Evolutionary conservation across 2,329 filamentous ascomycete genomes (phyloP), one percentile per base, ranked within the genome.

Genomic region (Aureobasidium sp.): DNA sequence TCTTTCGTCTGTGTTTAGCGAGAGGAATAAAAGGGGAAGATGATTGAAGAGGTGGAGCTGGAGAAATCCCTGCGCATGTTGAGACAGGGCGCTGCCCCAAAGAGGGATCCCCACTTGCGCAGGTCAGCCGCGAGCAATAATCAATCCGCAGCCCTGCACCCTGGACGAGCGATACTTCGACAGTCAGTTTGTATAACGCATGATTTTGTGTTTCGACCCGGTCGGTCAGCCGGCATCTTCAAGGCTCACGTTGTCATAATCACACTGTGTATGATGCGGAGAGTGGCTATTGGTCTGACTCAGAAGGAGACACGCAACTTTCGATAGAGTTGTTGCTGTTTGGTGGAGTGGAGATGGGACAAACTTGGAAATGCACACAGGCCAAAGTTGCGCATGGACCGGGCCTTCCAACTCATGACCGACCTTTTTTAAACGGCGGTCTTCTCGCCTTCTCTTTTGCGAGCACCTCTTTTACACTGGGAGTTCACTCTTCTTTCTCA

Each of bases 361-460:
- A 54, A 54, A 54, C 37, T 44, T 22, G 52, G 39, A 54, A 22
- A 27, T 24, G 49, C 45, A 39, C 29, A n/a, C 19, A 29, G 45
- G 45, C 3, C 49, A 54, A 42, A 54, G 52, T 47, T 47, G 44
- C 54, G 54, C 54, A 45, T 48, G 54, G 54, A 12, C 54, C 54
- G 9, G 37, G 11, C 5, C 39, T 19, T 24, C 33, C n/a, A 53
- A 53, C 33, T 8, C 7, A 48, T 59, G 42, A 44, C 24, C 29
- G 54, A 35, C 39, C 44, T 31, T 59, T 47, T 59, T 59, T 22
- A 29, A 59, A 47, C 40, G 31, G 31, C 15, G 22, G 31, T 19
- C 29, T 37, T 59, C 29, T n/a, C 42, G 14, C 33, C 17, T 29
- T 27, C 39, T 22, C 37, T 17, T 33, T 24, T n/a, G 49, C 17